phyloP scores from a whole-genome alignment of 2,329 filamentous ascomycete genomes.

The Scleromitrula shiraiana region DNA sequence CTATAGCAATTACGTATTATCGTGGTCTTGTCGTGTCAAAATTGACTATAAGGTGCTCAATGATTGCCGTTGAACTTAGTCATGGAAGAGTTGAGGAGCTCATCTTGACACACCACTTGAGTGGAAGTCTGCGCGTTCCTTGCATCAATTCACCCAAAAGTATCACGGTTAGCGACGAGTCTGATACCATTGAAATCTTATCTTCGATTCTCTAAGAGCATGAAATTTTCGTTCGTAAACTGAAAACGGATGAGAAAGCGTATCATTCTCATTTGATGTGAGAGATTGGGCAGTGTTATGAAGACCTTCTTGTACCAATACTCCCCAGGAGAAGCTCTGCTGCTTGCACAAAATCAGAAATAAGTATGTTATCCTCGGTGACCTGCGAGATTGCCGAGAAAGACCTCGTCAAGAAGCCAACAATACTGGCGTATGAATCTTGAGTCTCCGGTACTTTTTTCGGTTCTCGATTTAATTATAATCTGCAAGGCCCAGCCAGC shows the following conservation, averaged over 20 bases:
- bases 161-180: slow-evolving; percentile 21
- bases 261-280: slow-evolving; percentile 7
- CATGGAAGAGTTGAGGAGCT: slow-evolving; percentile 1
- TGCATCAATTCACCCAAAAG: slow-evolving; percentile 24
- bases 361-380: no score
- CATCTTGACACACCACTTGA: slow-evolving; percentile 2
- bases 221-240: slow-evolving; percentile 11
- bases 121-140: slow-evolving; percentile 15
- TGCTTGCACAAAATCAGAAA: no score
- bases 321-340: no score
- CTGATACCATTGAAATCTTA: slow-evolving; percentile 8
- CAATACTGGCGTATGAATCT: no score
- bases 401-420: no score
- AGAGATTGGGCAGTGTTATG: no score
- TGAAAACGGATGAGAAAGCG: slow-evolving; percentile 10
- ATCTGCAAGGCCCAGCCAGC: not conserved
- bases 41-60: slow-evolving; percentile 21
- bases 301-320: no score
- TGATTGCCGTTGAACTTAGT: slow-evolving; percentile 16
- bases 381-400: no score
- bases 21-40: slow-evolving; percentile 14
- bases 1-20: slow-evolving; percentile 39
- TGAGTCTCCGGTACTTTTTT: no score
- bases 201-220: slow-evolving; percentile 9
- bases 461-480: no score